phyloP scores from a whole-genome alignment of 805 yeast genomes.

The Saturnispora saitoi region DNA sequence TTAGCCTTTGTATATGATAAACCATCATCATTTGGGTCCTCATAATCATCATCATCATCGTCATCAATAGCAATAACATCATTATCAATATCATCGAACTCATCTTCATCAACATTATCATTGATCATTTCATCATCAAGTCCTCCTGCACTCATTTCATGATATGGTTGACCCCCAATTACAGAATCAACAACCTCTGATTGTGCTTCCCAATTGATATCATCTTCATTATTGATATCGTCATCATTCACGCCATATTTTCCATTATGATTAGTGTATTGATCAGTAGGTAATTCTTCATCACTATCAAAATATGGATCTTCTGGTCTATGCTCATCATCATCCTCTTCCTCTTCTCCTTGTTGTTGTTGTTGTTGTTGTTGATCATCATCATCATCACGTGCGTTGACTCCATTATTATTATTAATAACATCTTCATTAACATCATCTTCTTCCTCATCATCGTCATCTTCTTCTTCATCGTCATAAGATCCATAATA shows the following conservation, averaged over 20 bases:
- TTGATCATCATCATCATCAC: conserved; percentile 20
- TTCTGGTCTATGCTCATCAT: not conserved
- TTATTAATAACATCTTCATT: conserved; percentile 12
- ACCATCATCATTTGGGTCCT: conserved; percentile 78
- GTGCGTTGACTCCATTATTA: conserved; percentile 19
- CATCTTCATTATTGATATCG: conserved; percentile 7
- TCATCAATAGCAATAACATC: conserved; percentile 10
- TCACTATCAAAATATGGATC: conserved; percentile 8
- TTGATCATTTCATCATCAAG: conserved; percentile 46
- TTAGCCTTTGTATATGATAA: conserved; percentile 56
- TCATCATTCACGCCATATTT: conserved; percentile 1
- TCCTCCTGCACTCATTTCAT: conserved; percentile 26
- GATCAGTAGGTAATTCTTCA: conserved; percentile 3
- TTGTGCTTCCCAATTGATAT: conserved; percentile 5
- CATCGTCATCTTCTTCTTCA: conserved; percentile 18
- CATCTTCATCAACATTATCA: conserved; percentile 14
- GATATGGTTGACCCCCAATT: conserved; percentile 30
- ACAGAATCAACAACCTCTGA: conserved; percentile 18
- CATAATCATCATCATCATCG: conserved; percentile 53
- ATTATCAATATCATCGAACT: conserved; percentile 44
- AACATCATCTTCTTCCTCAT: conserved; percentile 17
- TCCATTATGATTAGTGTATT: not conserved
- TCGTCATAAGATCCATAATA: conserved; percentile 20
- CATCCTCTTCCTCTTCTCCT: not conserved
- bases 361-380: not conserved